Conservation (phyloP, 2,329 filamentous ascomycete genomes). For the Exophiala sp. region DNA sequence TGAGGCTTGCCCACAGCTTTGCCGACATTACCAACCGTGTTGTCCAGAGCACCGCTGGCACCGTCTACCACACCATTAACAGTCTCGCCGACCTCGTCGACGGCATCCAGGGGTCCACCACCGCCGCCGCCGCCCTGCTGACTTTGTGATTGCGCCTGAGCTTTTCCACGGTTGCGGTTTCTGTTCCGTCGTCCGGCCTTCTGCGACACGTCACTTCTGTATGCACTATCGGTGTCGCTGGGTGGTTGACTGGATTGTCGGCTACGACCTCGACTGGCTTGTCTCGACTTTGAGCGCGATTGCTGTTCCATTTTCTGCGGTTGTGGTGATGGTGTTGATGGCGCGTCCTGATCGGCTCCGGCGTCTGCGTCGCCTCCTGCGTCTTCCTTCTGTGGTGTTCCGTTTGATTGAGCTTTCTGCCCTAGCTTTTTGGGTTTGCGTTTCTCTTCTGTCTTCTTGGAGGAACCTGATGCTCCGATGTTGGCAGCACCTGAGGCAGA, state of each 20-base stretch:
- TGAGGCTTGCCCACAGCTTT: slow-evolving; percentile 38
- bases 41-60: slow-evolving; percentile 51
- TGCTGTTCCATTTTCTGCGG: slow-evolving; percentile 26
- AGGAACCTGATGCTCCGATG: slow-evolving; percentile 28
- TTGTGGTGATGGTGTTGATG: slow-evolving; percentile 20
- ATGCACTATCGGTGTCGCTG: slow-evolving; percentile 49
- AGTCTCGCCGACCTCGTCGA: slow-evolving; percentile 53
- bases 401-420: slow-evolving; percentile 27
- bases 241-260: slow-evolving; percentile 39
- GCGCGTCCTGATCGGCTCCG: slow-evolving; percentile 13
- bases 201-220: slow-evolving; percentile 49
- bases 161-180: slow-evolving; percentile 39
- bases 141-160: slow-evolving; percentile 40
- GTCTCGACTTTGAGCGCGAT: slow-evolving; percentile 27
- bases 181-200: slow-evolving; percentile 50
- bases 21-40: slow-evolving; percentile 47
- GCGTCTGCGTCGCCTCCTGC: slow-evolving; percentile 19
- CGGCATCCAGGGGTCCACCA: slow-evolving; percentile 47
- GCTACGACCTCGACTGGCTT: slow-evolving; percentile 29
- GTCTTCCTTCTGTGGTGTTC: slow-evolving; percentile 32
- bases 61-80: slow-evolving; percentile 38
- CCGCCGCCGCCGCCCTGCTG: slow-evolving; percentile 36
- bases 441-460: slow-evolving; percentile 32
- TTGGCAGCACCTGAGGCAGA: slow-evolving; percentile 35
- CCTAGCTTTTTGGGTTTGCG: slow-evolving; percentile 30